These are phyloP conservation scores for Pseudocercospora macadamiae DNA, from an alignment of 2,329 filamentous ascomycete species.

Conservation along the genomic window DNA sequence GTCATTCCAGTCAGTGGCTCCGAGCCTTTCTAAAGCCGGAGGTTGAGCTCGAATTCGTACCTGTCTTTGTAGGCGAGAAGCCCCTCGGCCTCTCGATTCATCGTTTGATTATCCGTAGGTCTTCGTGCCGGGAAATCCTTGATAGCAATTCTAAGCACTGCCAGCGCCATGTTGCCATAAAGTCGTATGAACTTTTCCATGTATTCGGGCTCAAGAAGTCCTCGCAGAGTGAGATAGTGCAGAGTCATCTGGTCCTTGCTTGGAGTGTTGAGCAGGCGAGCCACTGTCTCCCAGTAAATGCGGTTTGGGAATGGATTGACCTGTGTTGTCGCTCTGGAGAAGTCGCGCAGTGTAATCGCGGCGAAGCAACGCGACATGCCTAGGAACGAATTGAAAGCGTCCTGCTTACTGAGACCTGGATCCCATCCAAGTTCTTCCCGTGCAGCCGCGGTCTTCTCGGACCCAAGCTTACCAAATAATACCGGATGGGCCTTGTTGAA, in stretches of 20 bases:
- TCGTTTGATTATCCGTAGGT: not conserved
- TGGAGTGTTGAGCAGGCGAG: constrained; percentile 76
- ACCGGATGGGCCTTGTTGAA: constrained; percentile 79
- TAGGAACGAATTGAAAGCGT: constrained; percentile 7
- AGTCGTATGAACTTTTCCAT: constrained; percentile 70
- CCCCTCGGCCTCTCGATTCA: not conserved
- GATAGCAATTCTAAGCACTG: constrained; percentile 10
- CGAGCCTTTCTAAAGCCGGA: not conserved
- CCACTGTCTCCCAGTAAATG: constrained; percentile 81
- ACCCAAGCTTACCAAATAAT: constrained; percentile 71
- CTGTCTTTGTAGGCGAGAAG: constrained; percentile 1
- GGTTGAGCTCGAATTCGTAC: constrained; percentile 13
- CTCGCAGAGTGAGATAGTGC: constrained; percentile 55
- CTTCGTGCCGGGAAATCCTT: constrained; percentile 12
- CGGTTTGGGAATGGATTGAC: constrained; percentile 75
- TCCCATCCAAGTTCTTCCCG: constrained; percentile 3
- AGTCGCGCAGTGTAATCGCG: constrained; percentile 80
- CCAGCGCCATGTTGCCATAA: constrained; percentile 17
- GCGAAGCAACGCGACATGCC: constrained; percentile 65
- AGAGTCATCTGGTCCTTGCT: constrained; percentile 52
- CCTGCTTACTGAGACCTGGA: not conserved
- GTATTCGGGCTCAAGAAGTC: constrained; percentile 60
- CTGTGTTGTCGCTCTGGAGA: constrained; percentile 61
- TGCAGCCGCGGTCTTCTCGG: constrained; percentile 57
- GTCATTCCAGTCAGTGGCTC: not conserved